A percentile compares a stretch with the other conserved stretches of the same genome.
Evolutionary conservation across 306 rosid species (phyloP).

Genomic region (Begonia peltatifolia): DNA sequence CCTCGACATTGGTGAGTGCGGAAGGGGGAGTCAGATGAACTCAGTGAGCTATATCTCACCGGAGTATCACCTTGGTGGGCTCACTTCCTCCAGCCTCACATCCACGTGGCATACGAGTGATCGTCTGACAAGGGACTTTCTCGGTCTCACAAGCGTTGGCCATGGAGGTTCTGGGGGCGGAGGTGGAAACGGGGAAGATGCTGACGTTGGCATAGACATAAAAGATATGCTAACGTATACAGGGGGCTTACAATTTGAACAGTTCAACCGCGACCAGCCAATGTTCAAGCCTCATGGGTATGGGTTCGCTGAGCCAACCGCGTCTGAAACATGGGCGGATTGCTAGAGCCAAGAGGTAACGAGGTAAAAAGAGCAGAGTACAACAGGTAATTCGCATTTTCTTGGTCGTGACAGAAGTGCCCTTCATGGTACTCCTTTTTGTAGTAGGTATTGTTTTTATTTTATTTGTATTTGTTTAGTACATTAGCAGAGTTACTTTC

Average conservation of each 20-base stretch:
- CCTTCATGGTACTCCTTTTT: too few relatives aligned
- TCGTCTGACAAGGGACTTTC: constrained; percentile 70
- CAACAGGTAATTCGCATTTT: too few relatives aligned
- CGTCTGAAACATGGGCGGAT: not conserved
- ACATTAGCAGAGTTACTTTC: too few relatives aligned
- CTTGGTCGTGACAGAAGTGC: too few relatives aligned
- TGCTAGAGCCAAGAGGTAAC: not conserved
- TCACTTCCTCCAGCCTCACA: constrained; percentile 10
- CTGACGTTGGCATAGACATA: constrained; percentile 26
- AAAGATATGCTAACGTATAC: constrained; percentile 55
- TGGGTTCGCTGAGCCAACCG: constrained; percentile 28
- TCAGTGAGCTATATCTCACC: constrained; percentile 11
- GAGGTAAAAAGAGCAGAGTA: too few relatives aligned
- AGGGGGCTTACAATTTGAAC: constrained; percentile 28
- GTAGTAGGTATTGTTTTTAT: too few relatives aligned
- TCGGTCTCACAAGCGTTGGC: constrained; percentile 48
- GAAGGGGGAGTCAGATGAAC: constrained; percentile 17
- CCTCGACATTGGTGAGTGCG: constrained; percentile 24
- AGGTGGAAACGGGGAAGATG: constrained; percentile 6
- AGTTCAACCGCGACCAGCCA: constrained; percentile 16
- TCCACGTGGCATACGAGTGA: constrained; percentile 41
- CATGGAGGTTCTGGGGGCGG: constrained; percentile 8
- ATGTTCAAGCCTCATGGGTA: constrained; percentile 37
- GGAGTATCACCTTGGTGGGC: constrained; percentile 20
- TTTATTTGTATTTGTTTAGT: too few relatives aligned